A percentile compares a stretch with the other conserved stretches of the same genome.
Evolutionary conservation across 169 alveolate species (phyloP).

Genomic region (Besnoitia besnoiti): DNA sequence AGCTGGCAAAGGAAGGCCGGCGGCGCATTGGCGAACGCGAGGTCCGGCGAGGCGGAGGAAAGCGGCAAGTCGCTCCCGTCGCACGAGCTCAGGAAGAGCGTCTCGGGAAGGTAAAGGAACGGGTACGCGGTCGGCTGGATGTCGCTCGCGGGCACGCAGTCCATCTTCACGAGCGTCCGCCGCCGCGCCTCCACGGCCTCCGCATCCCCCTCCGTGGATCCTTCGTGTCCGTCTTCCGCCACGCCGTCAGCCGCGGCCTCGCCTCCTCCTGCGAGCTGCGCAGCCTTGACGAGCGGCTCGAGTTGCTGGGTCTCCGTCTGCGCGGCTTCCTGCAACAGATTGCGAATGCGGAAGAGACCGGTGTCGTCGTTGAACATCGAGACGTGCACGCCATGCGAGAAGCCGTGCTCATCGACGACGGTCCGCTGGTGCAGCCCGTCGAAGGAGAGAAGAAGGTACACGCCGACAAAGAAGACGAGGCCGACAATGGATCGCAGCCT

Average conservation of each 20-base stretch:
- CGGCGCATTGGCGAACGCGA: background rate
- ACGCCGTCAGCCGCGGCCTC: background rate
- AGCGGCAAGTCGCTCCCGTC: background rate
- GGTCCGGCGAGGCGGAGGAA: background rate
- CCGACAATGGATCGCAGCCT: background rate
- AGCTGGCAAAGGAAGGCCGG: constrained; percentile 1
- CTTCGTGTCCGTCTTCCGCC: background rate
- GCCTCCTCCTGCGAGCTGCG: background rate
- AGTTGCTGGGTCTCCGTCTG: background rate
- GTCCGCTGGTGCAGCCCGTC: background rate
- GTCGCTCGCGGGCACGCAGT: background rate
- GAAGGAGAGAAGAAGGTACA: background rate
- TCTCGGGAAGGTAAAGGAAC: background rate
- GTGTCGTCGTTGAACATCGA: background rate
- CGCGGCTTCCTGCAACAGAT: background rate
- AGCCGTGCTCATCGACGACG: constrained; percentile 37
- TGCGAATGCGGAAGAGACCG: background rate
- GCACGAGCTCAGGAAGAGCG: constrained; percentile 7
- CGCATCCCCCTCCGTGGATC: background rate
- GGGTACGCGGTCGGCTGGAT: background rate
- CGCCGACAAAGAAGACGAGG: background rate
- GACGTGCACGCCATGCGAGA: constrained; percentile 28
- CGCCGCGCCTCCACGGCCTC: background rate
- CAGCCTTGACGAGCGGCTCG: background rate
- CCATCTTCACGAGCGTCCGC: background rate